Base-by-base conservation (phyloP, 2,329 filamentous ascomycete genomes). In the Fusarium duplospermum region DNA sequence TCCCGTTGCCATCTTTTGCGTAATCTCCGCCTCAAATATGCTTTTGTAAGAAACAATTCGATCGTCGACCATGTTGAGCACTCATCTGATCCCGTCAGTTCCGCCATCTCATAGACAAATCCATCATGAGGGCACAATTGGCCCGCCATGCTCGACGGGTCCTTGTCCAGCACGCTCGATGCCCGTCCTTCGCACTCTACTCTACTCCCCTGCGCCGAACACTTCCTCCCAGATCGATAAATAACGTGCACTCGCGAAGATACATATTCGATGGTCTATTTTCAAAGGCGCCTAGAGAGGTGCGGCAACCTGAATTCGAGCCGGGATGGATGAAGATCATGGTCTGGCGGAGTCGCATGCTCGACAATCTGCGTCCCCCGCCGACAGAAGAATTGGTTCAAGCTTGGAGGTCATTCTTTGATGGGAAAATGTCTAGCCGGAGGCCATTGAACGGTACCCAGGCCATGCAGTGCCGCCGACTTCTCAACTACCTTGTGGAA, bases 271-370 rank as follows among this genome's bases (percentile, higher is more conserved):
- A 80, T 40, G 87, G 87, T 29, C 84, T 94, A 56, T 89, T 93
- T 75, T 80, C 86, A 71, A 90, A 91, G 76, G 84, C 89, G 4
- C 87, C 90, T 20, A 87, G 89, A 67, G 84, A 88, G 66, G 82
- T 91, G 50, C 92, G 90, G 80, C 86, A 90, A 24, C 86, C 91
- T 60, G 87, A 91, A 76, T 85, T 91, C 69, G 93, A 91, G 77
- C 93, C 90, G 1, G 95, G 94, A 62, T 89, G 95, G 78, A 90
- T 91, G 73, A 89, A 88, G 18, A 89, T 98, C 84, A 88, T 93
- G 77, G 89, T 93, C 67, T 89, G 94, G 81, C 86, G 89, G 62
- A 89, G 89, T 74, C 89, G 90, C 69, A 84, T 92, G 74, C 86
- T 89, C 61, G 88, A 93, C 65, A 87, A 89, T 61, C 86, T 91